phyloP scores from a whole-genome alignment of 106 monocot genomes.

The Dactylorhiza incarnata region DNA sequence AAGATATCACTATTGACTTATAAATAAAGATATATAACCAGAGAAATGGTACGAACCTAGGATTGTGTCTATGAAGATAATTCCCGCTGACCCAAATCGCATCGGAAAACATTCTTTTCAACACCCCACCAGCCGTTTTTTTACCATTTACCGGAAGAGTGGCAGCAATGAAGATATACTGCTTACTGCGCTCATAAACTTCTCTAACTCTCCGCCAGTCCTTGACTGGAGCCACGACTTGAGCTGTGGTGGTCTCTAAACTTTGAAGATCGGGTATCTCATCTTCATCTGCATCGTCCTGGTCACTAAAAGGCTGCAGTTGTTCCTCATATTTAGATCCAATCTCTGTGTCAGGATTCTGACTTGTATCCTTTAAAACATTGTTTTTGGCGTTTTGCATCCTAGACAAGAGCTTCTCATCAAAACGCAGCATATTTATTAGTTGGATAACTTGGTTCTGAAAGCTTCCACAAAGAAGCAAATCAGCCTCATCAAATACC shows the following conservation, averaged over 20 bases:
- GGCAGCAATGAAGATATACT: slow-evolving; percentile 94
- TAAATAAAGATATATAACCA: too few species aligned
- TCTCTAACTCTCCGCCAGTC: slow-evolving; percentile 85
- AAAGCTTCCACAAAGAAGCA: slow-evolving; percentile 98
- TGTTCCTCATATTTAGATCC: slow-evolving; percentile 21
- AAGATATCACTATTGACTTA: too few species aligned
- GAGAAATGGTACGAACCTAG: slow-evolving; percentile 39
- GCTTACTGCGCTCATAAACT: slow-evolving; percentile 84
- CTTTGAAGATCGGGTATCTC: slow-evolving; percentile 11
- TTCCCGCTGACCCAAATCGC: slow-evolving; percentile 78
- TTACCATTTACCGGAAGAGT: slow-evolving; percentile 92
- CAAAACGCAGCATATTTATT: slow-evolving; percentile 88
- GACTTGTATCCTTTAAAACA: slow-evolving; percentile 8
- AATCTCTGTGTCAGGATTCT: slow-evolving; percentile 8
- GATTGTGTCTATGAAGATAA: slow-evolving; percentile 90
- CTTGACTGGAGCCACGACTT: slow-evolving; percentile 18
- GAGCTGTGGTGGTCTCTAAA: slow-evolving; percentile 7
- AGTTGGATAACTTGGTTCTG: slow-evolving; percentile 84
- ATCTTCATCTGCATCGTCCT: slow-evolving; percentile 21
- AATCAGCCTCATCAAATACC: slow-evolving; percentile 99
- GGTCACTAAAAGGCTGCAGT: neutral
- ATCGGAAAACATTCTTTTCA: slow-evolving; percentile 91
- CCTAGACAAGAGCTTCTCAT: slow-evolving; percentile 77
- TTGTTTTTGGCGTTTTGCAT: slow-evolving; percentile 16
- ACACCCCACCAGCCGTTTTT: slow-evolving; percentile 86